Percentiles rank a stretch among this genome's conserved stretches.
phyloP scores from a whole-genome alignment of 257 asterid species.

The Solanum bulbocastanum region DNA sequence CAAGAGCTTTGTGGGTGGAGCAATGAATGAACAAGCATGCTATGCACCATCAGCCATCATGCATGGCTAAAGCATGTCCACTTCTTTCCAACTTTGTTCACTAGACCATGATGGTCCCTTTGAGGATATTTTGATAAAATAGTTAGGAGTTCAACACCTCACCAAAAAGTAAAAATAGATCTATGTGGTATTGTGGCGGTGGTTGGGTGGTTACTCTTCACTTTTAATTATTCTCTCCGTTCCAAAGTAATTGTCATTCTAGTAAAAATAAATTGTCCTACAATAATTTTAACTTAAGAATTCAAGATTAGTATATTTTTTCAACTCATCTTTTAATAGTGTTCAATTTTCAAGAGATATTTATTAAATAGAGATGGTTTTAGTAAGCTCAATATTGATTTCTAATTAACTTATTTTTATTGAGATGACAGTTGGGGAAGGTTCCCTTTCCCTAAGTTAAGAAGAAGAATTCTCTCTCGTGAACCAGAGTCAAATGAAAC shows the following conservation, averaged over 20 bases:
- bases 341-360: background rate
- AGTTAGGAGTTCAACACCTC: background rate
- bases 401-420: no score
- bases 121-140: background rate
- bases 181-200: background rate
- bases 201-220: background rate
- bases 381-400: no score
- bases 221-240: background rate
- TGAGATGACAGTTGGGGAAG: no score
- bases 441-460: no score
- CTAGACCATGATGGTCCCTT: background rate
- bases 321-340: background rate
- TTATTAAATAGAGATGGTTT: no score
- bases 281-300: no score
- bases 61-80: background rate
- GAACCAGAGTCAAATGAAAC: no score
- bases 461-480: no score
- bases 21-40: background rate
- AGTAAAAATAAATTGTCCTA: background rate
- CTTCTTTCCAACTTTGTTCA: background rate
- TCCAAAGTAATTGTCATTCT: no score
- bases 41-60: background rate
- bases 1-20: background rate
- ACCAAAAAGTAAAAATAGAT: background rate
- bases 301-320: background rate